Conservation (phyloP, 345 rosid genomes). For the Geranium brycei region DNA sequence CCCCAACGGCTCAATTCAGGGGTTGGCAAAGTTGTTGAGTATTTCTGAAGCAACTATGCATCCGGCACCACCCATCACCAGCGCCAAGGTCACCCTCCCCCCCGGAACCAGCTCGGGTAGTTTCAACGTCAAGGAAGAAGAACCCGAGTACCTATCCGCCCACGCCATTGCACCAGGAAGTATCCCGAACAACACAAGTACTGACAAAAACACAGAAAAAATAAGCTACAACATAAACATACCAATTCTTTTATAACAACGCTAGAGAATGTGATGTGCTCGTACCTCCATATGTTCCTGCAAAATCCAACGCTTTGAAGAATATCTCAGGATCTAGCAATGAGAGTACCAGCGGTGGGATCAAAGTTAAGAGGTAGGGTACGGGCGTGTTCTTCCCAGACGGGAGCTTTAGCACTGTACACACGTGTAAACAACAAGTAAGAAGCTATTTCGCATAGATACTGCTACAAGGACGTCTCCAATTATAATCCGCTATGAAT, state of each 20-base stretch:
- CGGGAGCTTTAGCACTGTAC: slow-evolving; percentile 60
- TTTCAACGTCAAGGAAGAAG: slow-evolving; percentile 23
- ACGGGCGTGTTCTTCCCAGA: slow-evolving; percentile 44
- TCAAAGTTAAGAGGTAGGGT: slow-evolving; percentile 55
- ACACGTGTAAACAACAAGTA: too few relatives aligned
- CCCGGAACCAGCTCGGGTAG: slow-evolving; percentile 52
- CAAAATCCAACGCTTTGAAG: slow-evolving; percentile 86
- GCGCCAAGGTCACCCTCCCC: slow-evolving; percentile 50
- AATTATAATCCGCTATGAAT: too few relatives aligned
- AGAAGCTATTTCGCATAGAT: too few relatives aligned
- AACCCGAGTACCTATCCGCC: slow-evolving; percentile 59
- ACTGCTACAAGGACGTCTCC: too few relatives aligned
- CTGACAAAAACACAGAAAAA: slow-evolving; percentile 22
- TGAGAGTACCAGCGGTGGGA: slow-evolving; percentile 64
- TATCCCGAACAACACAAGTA: slow-evolving; percentile 64
- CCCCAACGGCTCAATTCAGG: too few relatives aligned
- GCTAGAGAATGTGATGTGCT: background rate
- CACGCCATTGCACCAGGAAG: slow-evolving; percentile 92
- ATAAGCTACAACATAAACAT: background rate
- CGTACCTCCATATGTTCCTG: slow-evolving; percentile 91
- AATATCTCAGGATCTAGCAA: slow-evolving; percentile 81
- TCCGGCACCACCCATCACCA: slow-evolving; percentile 53
- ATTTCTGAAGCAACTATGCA: slow-evolving; percentile 49
- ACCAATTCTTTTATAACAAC: background rate
- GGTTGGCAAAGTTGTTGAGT: slow-evolving; percentile 17